These are phyloP conservation scores for Pythium monospermum DNA, from an alignment of 352 stramenopile genomes.

Conservation along the genomic window DNA sequence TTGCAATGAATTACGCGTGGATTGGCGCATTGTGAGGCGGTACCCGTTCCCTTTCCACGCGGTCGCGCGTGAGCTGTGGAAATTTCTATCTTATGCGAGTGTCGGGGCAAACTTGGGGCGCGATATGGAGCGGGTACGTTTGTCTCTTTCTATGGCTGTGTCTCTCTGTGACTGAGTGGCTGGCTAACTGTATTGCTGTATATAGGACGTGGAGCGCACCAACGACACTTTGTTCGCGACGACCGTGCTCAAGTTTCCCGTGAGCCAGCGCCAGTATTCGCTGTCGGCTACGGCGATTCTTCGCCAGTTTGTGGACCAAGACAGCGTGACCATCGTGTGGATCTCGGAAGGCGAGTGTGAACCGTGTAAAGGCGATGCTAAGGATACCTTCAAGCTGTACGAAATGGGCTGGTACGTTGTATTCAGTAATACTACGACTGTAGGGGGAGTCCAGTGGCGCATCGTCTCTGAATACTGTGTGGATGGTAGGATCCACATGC, in stretches of 20 bases:
- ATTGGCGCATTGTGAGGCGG: slow-evolving; percentile 20
- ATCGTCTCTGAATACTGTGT: no score
- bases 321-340: slow-evolving; percentile 23
- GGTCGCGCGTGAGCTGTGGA: slow-evolving; percentile 28
- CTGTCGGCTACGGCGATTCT: slow-evolving; percentile 12
- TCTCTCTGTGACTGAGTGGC: neutral
- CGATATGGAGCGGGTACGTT: slow-evolving; percentile 18
- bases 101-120: neutral
- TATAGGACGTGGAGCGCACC: slow-evolving; percentile 20
- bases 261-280: slow-evolving; percentile 5
- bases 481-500: slow-evolving; percentile 18
- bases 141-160: neutral
- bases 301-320: slow-evolving; percentile 11
- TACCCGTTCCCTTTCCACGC: slow-evolving; percentile 31
- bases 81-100: slow-evolving; percentile 22
- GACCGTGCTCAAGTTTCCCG: slow-evolving; percentile 11
- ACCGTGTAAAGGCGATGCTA: slow-evolving; percentile 18
- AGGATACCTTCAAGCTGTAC: slow-evolving; percentile 30
- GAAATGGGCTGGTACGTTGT: slow-evolving; percentile 41
- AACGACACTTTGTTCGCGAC: slow-evolving; percentile 25
- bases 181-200: neutral
- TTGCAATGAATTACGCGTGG: slow-evolving; percentile 21
- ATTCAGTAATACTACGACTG: no score
- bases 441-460: no score
- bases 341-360: slow-evolving; percentile 33